Evolutionary conservation across 768 basidiomycete species (phyloP).

Genomic region (Coprinellus micaceus): DNA sequence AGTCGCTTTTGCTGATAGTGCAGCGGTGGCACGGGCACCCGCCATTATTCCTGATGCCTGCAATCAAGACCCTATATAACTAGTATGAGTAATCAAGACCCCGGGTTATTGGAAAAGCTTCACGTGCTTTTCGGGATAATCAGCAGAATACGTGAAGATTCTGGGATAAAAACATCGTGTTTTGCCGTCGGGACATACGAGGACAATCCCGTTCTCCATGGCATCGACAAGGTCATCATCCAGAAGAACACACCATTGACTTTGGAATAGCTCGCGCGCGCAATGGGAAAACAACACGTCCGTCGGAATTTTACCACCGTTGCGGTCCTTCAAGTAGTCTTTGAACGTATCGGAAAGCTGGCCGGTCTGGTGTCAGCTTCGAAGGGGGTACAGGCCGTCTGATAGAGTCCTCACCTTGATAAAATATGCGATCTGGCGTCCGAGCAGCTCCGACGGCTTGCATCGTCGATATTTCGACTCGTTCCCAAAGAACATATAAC

Average conservation of each 20-base stretch:
- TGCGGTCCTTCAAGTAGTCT: background rate
- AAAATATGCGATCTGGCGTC: slow-evolving; percentile 38
- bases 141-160: slow-evolving; percentile 7
- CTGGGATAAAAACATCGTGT: background rate
- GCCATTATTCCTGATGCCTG: background rate
- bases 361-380: background rate
- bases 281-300: slow-evolving; percentile 1
- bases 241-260: background rate
- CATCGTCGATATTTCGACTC: slow-evolving; percentile 33
- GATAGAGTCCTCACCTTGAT: slow-evolving; percentile 28
- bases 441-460: slow-evolving; percentile 20
- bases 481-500: slow-evolving; percentile 32
- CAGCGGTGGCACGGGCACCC: background rate
- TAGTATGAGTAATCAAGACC: background rate
- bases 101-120: background rate
- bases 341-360: background rate
- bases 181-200: background rate
- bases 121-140: slow-evolving; percentile 6
- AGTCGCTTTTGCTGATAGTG: background rate
- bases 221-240: background rate
- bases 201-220: background rate
- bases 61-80: background rate
- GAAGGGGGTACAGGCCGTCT: background rate
- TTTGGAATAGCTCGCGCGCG: background rate
- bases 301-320: background rate